A percentile compares a stretch with the other conserved stretches of the same genome.
phyloP scores from a whole-genome alignment of 176 grass and related monocot species.

The Rhynchospora breviuscula region DNA sequence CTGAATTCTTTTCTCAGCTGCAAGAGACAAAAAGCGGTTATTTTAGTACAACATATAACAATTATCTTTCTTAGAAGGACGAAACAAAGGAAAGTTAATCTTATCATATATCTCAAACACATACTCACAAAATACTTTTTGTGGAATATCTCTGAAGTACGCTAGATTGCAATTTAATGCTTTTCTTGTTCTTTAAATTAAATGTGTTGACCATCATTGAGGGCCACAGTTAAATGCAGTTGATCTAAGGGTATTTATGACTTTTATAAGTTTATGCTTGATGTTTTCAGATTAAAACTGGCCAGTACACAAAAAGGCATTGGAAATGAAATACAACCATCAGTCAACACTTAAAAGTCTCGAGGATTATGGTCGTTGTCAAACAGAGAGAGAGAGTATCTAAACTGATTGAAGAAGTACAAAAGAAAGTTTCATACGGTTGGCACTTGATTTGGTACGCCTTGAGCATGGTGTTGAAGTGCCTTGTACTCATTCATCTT shows the following conservation, averaged over 20 bases:
- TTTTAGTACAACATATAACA: not conserved
- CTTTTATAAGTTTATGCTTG: not conserved
- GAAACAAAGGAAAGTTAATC: not conserved
- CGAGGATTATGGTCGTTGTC: not conserved
- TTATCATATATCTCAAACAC: not conserved
- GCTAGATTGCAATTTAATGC: not conserved
- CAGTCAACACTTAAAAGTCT: not conserved
- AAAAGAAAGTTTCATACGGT: not conserved
- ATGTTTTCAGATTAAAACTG: not conserved
- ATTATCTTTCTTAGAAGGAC: not conserved
- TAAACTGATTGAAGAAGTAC: not conserved
- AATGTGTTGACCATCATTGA: not conserved
- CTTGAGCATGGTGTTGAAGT: not conserved
- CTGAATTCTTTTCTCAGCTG: constrained; percentile 63
- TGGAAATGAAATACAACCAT: not conserved
- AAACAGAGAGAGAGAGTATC: not conserved
- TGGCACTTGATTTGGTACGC: not conserved
- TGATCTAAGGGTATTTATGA: not conserved
- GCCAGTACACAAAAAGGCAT: not conserved
- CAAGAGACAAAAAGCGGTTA: not conserved
- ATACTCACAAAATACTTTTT: not conserved
- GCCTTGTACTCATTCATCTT: constrained; percentile 93
- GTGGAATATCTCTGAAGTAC: not conserved
- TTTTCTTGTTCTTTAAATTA: not conserved
- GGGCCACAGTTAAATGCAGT: not conserved